Base-by-base conservation (phyloP, 345 rosid genomes). In the Populus alba region DNA sequence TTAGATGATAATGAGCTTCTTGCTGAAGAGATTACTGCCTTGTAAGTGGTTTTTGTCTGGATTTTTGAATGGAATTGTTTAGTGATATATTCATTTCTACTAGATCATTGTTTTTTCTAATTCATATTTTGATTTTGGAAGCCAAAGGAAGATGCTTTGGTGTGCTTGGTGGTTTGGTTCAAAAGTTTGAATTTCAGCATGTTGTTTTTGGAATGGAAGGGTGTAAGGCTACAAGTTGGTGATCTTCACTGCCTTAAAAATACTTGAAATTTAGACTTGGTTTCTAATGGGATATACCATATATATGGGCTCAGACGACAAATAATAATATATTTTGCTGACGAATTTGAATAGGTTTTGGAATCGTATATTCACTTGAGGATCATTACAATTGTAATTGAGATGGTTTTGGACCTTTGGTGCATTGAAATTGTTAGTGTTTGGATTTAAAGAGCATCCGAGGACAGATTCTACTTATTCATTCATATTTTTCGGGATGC, bases 11-110 rank as follows among this genome's bases (percentile, higher is more conserved):
- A 87, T 51, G 99, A 93, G 79, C 97, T 92, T 81, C 96, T 95
- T 25, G 76, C 93, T 16, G 98, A 95, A 68, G 99, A 95, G 79
- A 92, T 93, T 86, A 95, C 99, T 68, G 99, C 96, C 86, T 87
- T 95, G 99, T 95, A 88, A 86, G 90, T 81, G 53, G 23, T 29
- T 4, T 55, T 29, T 35, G 27, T 22, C n/a, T 6, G 18, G 38
- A 41, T 57, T 2, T 70, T 45, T 22, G 38, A 33, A 41, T 6
- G 18, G 35, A 31, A 49, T 72, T 45, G 13, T 43, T 47, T n/a
- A 73, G 25, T 22, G 51, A n/a, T 53, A 71, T 20, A 8, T 31
- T 6, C 62, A 23, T 41, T 72, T 72, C 37, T 39, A 39, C 43
- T 39, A 39, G 8, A 39, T 39, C 43, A 13, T 3, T 49, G 25